Base-by-base conservation (phyloP, 495 filamentous ascomycete species). In the Xylaria curta region DNA sequence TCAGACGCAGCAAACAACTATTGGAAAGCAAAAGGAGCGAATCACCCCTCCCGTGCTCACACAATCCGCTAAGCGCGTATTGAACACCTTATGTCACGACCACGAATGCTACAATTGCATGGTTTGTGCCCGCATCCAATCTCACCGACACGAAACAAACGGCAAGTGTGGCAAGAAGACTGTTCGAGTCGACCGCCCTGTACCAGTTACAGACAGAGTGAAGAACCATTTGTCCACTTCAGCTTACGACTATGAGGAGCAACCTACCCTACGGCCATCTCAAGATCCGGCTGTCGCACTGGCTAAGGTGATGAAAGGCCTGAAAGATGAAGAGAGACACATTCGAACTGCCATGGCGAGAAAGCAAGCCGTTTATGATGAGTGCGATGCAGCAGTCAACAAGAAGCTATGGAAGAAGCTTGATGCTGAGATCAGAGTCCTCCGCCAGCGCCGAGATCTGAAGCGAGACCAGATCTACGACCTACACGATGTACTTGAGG, bases 381-480 rank as follows among this genome's bases (percentile, higher is more conserved):
- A 84, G 49, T 87, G 90, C 42, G 91, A 97, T 77, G 87, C 89
- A 33, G 88, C 91, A 24, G 78, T 93, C 38, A 92, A 90, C 77
- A 87, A 89, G 49, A 76, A 78, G 13, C 87, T 90, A 75, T 88
- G 95, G 63, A 91, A 91, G 75, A 81, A 85, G 12, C 72, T 95
- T 42, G 84, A 89, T 69, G 83, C 79, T 33, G 89, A 90, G 73
- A 91, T 97, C 49, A 87, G 91, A 74, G 84, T 84, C 68, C 72
- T 95, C 33, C 78, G 91, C 46, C 84, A 84, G 62, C 86, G 88
- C 66, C 89, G 95, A 53, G 93, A 96, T 77, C 83, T 85, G 71
- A 95, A 95, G 79, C 88, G 90, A n/a, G 92, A 94, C 69, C 93
- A 97, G 77, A 91, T 98, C 53, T 98, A 98, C 78, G 87, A 89